These are phyloP conservation scores for Gynostemma pentaphyllum DNA, from an alignment of 306 rosid genomes.

Conservation along the genomic window DNA sequence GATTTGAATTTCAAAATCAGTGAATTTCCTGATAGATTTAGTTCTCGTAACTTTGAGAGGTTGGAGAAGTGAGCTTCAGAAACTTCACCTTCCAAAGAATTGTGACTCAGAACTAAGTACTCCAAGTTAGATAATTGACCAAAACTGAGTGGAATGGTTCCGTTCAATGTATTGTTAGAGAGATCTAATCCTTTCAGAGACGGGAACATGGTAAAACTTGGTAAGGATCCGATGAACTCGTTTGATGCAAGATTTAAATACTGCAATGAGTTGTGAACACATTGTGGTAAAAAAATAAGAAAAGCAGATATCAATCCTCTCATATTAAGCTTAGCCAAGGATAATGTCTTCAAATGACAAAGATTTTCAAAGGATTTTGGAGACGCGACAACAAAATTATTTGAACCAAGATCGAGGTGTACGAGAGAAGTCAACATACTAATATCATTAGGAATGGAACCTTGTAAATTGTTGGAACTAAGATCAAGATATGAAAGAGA, in stretches of 20 bases:
- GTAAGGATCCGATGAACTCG: neutral
- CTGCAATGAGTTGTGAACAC: neutral
- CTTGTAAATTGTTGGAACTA: neutral
- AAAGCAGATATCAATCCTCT: no score
- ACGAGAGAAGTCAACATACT: neutral
- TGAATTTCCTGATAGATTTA: no score
- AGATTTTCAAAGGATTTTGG: no score
- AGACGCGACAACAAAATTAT: neutral
- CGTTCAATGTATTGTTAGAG: neutral
- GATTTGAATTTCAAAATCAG: no score
- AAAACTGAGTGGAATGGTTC: neutral
- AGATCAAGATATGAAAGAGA: no score
- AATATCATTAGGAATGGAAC: neutral
- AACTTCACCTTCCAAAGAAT: neutral
- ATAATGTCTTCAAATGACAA: no score
- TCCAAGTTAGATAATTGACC: neutral
- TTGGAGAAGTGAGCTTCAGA: no score
- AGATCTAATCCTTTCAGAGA: neutral
- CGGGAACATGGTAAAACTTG: neutral
- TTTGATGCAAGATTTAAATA: neutral
- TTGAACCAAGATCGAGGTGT: neutral
- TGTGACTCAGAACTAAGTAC: neutral
- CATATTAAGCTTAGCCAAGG: no score
- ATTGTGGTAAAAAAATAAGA: neutral
- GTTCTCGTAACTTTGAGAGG: no score